phyloP scores from a whole-genome alignment of 1,284 basidiomycete genomes.

The Marasmius tenuissimus region DNA sequence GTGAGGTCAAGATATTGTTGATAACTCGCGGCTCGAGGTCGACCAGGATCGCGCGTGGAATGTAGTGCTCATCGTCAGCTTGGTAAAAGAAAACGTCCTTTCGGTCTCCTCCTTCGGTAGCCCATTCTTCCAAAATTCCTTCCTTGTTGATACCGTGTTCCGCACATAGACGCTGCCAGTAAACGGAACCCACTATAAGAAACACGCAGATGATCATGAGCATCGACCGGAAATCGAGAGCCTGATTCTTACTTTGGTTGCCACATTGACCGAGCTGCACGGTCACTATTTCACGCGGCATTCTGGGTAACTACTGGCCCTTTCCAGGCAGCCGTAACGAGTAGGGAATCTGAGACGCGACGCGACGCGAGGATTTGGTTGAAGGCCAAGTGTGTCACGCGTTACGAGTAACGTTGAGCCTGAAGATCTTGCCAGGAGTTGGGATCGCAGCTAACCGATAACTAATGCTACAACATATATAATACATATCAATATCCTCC shows the following conservation, averaged over 20 bases:
- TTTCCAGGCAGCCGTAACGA: not conserved
- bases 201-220: conserved; percentile 7
- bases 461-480: too few relatives aligned
- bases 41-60: conserved; percentile 94
- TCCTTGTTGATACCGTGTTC: conserved; percentile 95
- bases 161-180: conserved; percentile 94
- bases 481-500: not conserved
- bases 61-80: conserved; percentile 99
- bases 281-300: conserved; percentile 88
- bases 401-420: too few relatives aligned
- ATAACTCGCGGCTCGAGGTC: conserved; percentile 99
- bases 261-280: conserved; percentile 94
- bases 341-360: not conserved
- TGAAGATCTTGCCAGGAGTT: too few relatives aligned
- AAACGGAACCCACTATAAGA: conserved; percentile 79
- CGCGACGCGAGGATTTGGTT: not conserved
- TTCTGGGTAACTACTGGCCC: conserved; percentile 26
- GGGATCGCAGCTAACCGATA: too few relatives aligned
- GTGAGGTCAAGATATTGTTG: conserved; percentile 90
- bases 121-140: conserved; percentile 94
- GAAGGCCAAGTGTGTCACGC: too few relatives aligned
- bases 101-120: conserved; percentile 89
- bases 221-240: conserved; percentile 6
- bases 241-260: conserved; percentile 79
- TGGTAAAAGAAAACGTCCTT: conserved; percentile 99